A percentile compares a stretch with the other conserved stretches of the same genome.
These are phyloP conservation scores for Mycena leptocephala DNA, from an alignment of 768 basidiomycete genomes.

Conservation along the genomic window DNA sequence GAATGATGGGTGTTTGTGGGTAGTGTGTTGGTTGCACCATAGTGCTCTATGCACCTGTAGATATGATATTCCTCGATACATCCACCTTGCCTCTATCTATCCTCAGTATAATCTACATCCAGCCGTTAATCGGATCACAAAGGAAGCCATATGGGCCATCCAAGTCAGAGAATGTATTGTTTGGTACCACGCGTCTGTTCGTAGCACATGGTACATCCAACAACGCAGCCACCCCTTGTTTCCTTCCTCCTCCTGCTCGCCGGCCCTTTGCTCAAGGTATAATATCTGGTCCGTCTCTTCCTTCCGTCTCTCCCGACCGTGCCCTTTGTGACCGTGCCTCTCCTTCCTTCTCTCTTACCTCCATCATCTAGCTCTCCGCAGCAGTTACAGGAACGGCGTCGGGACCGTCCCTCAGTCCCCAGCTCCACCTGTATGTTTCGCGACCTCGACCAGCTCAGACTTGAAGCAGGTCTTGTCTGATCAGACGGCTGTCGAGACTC, in stretches of 20 bases:
- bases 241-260: conserved; percentile 30
- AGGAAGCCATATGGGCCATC: conserved; percentile 1
- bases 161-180: not conserved
- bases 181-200: conserved; percentile 24
- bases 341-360: conserved; percentile 39
- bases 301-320: conserved; percentile 40
- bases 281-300: conserved; percentile 40
- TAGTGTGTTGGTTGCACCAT: too few relatives aligned
- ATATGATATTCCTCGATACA: too few relatives aligned
- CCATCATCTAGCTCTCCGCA: conserved; percentile 33
- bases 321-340: conserved; percentile 28
- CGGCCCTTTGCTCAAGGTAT: conserved; percentile 23
- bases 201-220: conserved; percentile 20
- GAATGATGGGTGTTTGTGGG: too few relatives aligned
- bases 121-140: conserved; percentile 15
- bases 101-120: too few relatives aligned
- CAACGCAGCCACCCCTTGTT: conserved; percentile 31
- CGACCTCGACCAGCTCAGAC: conserved; percentile 62
- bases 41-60: too few relatives aligned
- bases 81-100: too few relatives aligned
- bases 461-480: conserved; percentile 76
- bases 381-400: conserved; percentile 44
- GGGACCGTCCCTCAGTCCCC: conserved; percentile 46
- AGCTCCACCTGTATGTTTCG: conserved; percentile 58
- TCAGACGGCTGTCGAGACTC: conserved; percentile 45